Evolutionary conservation across 306 rosid species (phyloP), one percentile per base, ranked within the genome.

Genomic region (Cucumis melo): DNA sequence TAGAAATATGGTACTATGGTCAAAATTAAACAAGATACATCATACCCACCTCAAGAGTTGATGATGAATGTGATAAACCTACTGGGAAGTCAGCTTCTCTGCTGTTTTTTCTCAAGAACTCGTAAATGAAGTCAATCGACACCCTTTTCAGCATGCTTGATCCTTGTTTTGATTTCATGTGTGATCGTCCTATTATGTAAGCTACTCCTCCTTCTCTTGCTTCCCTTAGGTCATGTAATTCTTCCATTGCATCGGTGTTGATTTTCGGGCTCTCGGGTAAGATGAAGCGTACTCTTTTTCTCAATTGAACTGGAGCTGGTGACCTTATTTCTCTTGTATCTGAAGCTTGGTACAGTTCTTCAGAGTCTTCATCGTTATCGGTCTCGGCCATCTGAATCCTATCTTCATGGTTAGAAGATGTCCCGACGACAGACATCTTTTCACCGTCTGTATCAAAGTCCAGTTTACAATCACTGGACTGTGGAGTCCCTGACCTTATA

Each of bases 1-100:
- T 53, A 29, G 77, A 53, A 53, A 16, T 73, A 27, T 51, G 23
- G 56, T 68, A 68, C 10, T 51, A 73, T 50, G 41, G 46, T 72
- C 4, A 73, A 53, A 73, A 51, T 36, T 80, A 94, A 81, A 94
- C 85, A 67, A 77, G 82, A 86, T 90, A 94, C 79, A 89, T 75
- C 98, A 94, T 94, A 74, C 97, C 98, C 74, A 94, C 97, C 87
- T 94, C 98, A 24, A 94, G 77, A 12, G 92, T 84, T 48, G 97
- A 90, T 41, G 97, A 91, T 23, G 91, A 90, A 39, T 88, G 91
- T 24, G 98, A 97, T 48, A 83, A 78, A 63, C 76, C 83, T 61
- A 82, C 81, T 41, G 91, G 91, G 80, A 78, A 80, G 39, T 87
- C 70, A 41, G 93, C 77, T 73, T 84, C 80, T 81, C 97, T 86